Evolutionary conservation across 352 stramenopile genomes (phyloP).

Genomic region (Globisporangium yorkense): DNA sequence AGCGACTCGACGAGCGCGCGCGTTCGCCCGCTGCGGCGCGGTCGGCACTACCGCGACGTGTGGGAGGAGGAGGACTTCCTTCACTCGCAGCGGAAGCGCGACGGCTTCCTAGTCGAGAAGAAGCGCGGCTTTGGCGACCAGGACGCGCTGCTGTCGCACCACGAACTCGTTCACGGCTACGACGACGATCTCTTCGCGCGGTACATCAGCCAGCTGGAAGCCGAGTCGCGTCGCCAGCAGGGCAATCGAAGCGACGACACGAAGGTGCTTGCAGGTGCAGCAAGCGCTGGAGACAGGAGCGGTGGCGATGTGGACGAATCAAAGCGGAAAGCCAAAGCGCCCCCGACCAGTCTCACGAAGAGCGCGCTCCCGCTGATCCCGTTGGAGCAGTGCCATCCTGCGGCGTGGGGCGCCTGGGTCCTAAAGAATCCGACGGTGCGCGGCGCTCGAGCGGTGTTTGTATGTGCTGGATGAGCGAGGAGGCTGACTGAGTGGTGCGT

Average conservation of each 20-base stretch:
- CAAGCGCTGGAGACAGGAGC: neutral
- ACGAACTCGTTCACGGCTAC: conserved; percentile 69
- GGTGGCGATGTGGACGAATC: conserved; percentile 6
- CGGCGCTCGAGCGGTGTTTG: conserved; percentile 5
- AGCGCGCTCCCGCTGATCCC: conserved; percentile 35
- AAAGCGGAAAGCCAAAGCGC: conserved; percentile 13
- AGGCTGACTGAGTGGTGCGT: neutral
- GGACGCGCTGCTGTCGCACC: conserved; percentile 33
- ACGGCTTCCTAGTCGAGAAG: conserved; percentile 15
- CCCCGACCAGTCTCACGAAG: conserved; percentile 21
- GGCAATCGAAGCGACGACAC: neutral
- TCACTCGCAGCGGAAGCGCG: conserved; percentile 20
- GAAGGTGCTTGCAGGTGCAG: neutral
- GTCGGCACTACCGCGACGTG: conserved; percentile 63
- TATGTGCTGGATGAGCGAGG: neutral
- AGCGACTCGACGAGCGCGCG: conserved; percentile 17
- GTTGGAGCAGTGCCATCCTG: conserved; percentile 38
- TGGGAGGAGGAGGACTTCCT: conserved; percentile 79
- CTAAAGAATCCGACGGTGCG: conserved; percentile 41
- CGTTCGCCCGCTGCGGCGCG: conserved; percentile 36
- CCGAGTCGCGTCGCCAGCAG: conserved; percentile 6
- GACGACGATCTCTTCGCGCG: conserved; percentile 66
- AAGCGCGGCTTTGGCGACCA: conserved; percentile 33
- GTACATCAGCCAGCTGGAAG: conserved; percentile 37
- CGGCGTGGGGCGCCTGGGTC: conserved; percentile 58